A percentile compares a stretch with the other conserved stretches of the same genome.
Conservation (phyloP, 805 yeast species). For the Metschnikowia noctiluminum region DNA sequence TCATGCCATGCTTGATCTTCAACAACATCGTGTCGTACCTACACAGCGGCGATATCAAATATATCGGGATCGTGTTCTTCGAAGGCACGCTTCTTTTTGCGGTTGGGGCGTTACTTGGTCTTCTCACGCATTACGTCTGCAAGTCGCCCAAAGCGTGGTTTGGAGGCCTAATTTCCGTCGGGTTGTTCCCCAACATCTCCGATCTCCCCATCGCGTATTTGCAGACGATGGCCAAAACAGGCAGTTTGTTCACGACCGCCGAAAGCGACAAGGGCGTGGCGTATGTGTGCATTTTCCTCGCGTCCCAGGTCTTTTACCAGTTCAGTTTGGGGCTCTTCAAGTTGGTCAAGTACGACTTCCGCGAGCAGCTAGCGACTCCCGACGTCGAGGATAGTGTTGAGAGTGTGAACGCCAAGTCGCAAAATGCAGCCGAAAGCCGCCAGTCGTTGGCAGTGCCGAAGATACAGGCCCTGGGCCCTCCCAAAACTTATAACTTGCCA, state of each 20-base stretch:
- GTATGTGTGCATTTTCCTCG: slow-evolving; percentile 72
- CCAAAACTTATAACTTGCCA: neutral
- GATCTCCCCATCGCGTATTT: slow-evolving; percentile 84
- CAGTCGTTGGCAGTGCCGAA: neutral
- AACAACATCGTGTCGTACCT: slow-evolving; percentile 66
- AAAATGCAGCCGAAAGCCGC: no score
- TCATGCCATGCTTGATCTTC: slow-evolving; percentile 75
- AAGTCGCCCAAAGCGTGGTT: slow-evolving; percentile 70
- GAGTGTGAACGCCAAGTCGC: neutral
- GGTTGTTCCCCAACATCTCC: slow-evolving; percentile 73
- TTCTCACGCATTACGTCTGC: slow-evolving; percentile 43
- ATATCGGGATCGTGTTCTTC: slow-evolving; percentile 59
- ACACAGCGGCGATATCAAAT: slow-evolving; percentile 63
- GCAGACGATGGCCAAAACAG: slow-evolving; percentile 66
- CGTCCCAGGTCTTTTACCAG: slow-evolving; percentile 62
- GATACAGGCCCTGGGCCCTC: neutral
- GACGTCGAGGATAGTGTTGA: slow-evolving; percentile 2
- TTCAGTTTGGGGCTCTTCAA: slow-evolving; percentile 76
- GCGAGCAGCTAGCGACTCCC: slow-evolving; percentile 25
- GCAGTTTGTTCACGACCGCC: slow-evolving; percentile 48
- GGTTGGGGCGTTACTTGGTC: slow-evolving; percentile 49
- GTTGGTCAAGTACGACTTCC: slow-evolving; percentile 68
- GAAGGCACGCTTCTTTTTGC: slow-evolving; percentile 48
- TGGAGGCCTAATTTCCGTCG: slow-evolving; percentile 72
- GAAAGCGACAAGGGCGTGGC: slow-evolving; percentile 79